Base-by-base conservation (phyloP, 1,139 yeast genomes). In the Pichia inconspicua region DNA sequence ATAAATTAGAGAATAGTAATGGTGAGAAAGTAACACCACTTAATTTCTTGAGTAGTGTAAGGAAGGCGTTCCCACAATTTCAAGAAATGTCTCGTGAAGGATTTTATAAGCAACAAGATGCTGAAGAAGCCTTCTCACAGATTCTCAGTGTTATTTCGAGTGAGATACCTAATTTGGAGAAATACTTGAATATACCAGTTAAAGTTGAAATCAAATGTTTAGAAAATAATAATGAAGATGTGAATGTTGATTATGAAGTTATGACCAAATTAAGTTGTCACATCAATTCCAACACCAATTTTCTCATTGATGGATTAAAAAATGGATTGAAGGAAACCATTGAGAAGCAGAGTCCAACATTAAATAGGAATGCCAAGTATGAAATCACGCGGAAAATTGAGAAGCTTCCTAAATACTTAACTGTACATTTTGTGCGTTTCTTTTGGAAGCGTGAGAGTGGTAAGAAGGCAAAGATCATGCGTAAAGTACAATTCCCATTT, bases 401-500 rank as follows among this genome's bases (percentile, higher is more conserved):
- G 1, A 80, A 88, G 60, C 72, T 94, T 55, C 99, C 99, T 51
- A 84, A 86, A 62, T 84, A 84, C 62, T 73, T 92, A 58, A 86
- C 94, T 14, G 88, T 94, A 44, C 96, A 92, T 65, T 92, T 86
- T 66, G 94, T 92, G 56, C 77, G 99, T 61, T 92, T 92, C 65
- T 92, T 81, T 67, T 92, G 98, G 98, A 86, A 94, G 65, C 78
- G 92, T 61, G 95, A 92, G 52, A 86, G 95, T 9, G 82, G 80
- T 57, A 86, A 84, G 68, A 92, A 92, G 70, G 85, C 96, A 34
- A 92, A 92, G 70, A 92, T 92, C 64, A 73, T 92, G 65, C 82
- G 98, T 63, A 89, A 84, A 67, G 98, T 92, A 30, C 87, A 84
- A 54, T 92, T 94, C 68, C 99, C 99, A 42, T 86, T 89, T 68